phyloP scores from a whole-genome alignment of 768 basidiomycete genomes.

The Chalciporus pseudorubinellus region DNA sequence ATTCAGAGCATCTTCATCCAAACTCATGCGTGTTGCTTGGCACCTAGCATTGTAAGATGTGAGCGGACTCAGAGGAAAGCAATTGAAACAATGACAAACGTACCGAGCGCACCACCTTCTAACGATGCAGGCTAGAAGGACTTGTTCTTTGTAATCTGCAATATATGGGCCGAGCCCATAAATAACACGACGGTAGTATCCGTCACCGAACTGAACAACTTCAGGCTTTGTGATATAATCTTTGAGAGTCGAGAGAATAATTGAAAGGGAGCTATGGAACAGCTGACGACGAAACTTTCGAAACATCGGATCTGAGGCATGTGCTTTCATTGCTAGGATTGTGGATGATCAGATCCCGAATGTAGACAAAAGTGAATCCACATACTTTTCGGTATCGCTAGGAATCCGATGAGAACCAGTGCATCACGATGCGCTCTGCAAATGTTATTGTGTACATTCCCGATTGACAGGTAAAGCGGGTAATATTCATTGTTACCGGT shows the following conservation, averaged over 20 bases:
- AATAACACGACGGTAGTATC: background rate
- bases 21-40: too few relatives aligned
- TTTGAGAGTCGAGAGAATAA: background rate
- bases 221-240: background rate
- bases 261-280: background rate
- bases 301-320: too few relatives aligned
- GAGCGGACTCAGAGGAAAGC: too few relatives aligned
- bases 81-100: too few relatives aligned
- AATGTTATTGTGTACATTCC: background rate
- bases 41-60: too few relatives aligned
- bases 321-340: too few relatives aligned
- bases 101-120: background rate
- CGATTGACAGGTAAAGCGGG: background rate
- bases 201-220: background rate
- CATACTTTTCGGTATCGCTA: background rate
- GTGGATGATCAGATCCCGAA: background rate
- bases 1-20: too few relatives aligned
- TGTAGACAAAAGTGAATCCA: background rate
- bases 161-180: conserved; percentile 2
- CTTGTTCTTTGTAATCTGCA: background rate
- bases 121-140: background rate
- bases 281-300: conserved; percentile 7
- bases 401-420: background rate
- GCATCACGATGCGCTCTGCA: background rate
- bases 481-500: background rate